A percentile compares a stretch with the other conserved stretches of the same genome.
Evolutionary conservation across 306 rosid genomes (phyloP).

Genomic region (Pyrus betulifolia): DNA sequence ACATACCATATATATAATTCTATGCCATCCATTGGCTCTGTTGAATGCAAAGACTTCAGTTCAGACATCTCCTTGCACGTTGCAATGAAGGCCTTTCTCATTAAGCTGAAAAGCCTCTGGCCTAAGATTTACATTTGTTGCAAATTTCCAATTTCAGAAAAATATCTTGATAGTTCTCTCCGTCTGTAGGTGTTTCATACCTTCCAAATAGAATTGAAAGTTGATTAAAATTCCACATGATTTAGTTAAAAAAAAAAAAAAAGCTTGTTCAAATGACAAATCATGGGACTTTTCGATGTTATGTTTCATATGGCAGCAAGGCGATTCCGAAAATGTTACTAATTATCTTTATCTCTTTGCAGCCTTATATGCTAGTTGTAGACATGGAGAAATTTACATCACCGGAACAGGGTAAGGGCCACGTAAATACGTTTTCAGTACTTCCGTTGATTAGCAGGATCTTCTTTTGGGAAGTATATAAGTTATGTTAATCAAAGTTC

Average conservation of each 20-base stretch:
- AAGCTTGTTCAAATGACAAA: neutral
- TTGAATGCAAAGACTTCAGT: neutral
- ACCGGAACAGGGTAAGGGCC: slow-evolving; percentile 50
- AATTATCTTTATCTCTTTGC: slow-evolving; percentile 39
- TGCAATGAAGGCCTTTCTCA: neutral
- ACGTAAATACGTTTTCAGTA: neutral
- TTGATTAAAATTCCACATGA: neutral
- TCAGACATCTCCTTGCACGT: neutral
- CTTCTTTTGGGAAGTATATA: neutral
- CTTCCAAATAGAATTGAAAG: neutral
- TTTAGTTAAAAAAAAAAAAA: neutral
- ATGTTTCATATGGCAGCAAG: slow-evolving; percentile 10
- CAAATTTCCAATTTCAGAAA: neutral
- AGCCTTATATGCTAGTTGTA: slow-evolving; percentile 99
- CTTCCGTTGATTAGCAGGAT: neutral
- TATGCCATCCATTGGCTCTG: neutral
- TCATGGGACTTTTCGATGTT: neutral
- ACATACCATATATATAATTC: neutral
- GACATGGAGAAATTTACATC: slow-evolving; percentile 87
- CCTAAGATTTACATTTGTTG: neutral
- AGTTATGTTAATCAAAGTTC: neutral
- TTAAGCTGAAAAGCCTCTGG: neutral
- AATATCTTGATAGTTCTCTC: neutral
- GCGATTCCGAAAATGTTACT: neutral
- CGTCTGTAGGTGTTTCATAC: neutral